Percentiles rank a stretch among this genome's conserved stretches.
Conservation (phyloP, 345 rosid species). For the Heritiera fomes region DNA sequence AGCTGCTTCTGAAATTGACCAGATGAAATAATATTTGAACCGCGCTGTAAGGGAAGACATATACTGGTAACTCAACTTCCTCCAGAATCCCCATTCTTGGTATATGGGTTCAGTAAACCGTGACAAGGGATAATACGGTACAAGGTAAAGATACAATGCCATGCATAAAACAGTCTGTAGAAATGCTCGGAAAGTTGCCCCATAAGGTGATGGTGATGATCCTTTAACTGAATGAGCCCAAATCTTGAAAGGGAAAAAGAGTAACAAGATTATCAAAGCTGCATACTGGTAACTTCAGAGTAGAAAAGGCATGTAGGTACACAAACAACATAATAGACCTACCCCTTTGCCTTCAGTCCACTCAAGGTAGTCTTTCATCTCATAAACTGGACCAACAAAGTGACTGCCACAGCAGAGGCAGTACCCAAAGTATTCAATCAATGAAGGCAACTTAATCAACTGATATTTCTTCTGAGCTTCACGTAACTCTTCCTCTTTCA, state of each 20-base stretch:
- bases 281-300: not conserved
- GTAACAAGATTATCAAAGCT: slow-evolving; percentile 22
- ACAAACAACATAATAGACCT: slow-evolving; percentile 25
- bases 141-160: slow-evolving; percentile 76
- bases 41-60: slow-evolving; percentile 85
- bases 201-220: slow-evolving; percentile 54
- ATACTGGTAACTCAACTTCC: slow-evolving; percentile 73
- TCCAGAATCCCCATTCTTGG: slow-evolving; percentile 90
- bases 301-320: slow-evolving; percentile 16
- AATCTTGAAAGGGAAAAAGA: slow-evolving; percentile 46
- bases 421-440: slow-evolving; percentile 82
- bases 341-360: slow-evolving; percentile 94
- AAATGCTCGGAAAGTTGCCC: slow-evolving; percentile 67
- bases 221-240: slow-evolving; percentile 58
- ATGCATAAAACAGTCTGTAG: slow-evolving; percentile 80
- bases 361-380: slow-evolving; percentile 91
- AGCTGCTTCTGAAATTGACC: slow-evolving; percentile 96
- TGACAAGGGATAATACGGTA: slow-evolving; percentile 65
- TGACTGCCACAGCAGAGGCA: slow-evolving; percentile 96
- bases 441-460: slow-evolving; percentile 65
- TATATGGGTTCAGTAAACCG: slow-evolving; percentile 70
- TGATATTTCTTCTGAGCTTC: slow-evolving; percentile 85
- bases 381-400: slow-evolving; percentile 95
- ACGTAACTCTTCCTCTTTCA: slow-evolving; percentile 75
- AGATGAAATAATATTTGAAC: slow-evolving; percentile 96